These are phyloP conservation scores for Manihot esculenta DNA, from an alignment of 441 rosid genomes.

Conservation along the genomic window DNA sequence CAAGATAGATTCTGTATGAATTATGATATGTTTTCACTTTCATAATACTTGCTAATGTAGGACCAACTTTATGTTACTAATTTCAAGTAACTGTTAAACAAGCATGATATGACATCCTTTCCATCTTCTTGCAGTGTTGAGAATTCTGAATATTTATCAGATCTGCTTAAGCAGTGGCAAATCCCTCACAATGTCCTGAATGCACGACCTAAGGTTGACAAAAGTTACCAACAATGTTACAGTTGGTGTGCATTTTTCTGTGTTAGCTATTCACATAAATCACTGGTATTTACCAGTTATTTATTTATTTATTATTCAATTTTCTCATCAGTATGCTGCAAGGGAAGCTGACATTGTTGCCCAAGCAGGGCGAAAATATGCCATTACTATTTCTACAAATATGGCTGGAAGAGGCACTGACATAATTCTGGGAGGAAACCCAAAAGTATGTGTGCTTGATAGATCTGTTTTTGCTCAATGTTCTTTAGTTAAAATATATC, in stretches of 20 bases:
- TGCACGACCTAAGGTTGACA: constrained; percentile 90
- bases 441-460: constrained; percentile 54
- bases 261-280: neutral
- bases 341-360: constrained; percentile 94
- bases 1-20: neutral
- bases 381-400: constrained; percentile 94
- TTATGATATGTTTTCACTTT: neutral
- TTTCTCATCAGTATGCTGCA: constrained; percentile 76
- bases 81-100: neutral
- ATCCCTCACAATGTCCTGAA: constrained; percentile 93
- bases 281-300: constrained; percentile 6
- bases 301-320: constrained; percentile 9
- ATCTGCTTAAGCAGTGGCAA: constrained; percentile 70
- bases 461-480: constrained; percentile 7
- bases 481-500: neutral
- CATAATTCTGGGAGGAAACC: constrained; percentile 94
- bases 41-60: neutral
- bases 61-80: neutral
- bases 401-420: constrained; percentile 99
- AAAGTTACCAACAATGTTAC: constrained; percentile 18
- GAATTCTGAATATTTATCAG: constrained; percentile 92
- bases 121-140: constrained; percentile 73
- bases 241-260: constrained; percentile 16
- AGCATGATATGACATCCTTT: constrained; percentile 18
- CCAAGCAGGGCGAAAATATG: constrained; percentile 91